Conservation (phyloP, 2,329 filamentous ascomycete species). For the Colletotrichum neosansevieriae region DNA sequence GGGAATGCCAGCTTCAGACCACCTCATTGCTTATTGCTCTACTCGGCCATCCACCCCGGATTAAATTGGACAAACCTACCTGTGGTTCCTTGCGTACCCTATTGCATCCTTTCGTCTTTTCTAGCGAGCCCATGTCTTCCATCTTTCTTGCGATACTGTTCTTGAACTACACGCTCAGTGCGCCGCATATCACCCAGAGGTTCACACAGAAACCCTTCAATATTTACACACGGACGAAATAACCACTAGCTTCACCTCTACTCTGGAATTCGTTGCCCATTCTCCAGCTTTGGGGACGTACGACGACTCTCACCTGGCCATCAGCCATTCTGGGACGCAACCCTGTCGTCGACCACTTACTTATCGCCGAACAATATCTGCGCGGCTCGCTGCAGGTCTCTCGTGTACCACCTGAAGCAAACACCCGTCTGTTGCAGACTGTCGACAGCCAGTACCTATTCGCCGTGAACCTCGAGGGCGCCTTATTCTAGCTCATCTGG, state of each 20-base stretch:
- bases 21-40: conserved; percentile 39
- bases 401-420: conserved; percentile 20
- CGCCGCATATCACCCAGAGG: background rate
- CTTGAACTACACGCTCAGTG: background rate
- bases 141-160: conserved; percentile 1
- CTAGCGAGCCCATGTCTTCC: conserved; percentile 10
- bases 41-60: conserved; percentile 20
- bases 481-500: conserved; percentile 36
- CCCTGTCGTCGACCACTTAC: conserved; percentile 1
- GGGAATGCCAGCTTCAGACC: conserved; percentile 38
- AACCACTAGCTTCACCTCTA: conserved; percentile 10
- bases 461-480: conserved; percentile 17
- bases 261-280: background rate
- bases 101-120: conserved; percentile 11
- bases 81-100: conserved; percentile 14
- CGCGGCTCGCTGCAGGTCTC: conserved; percentile 27
- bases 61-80: conserved; percentile 22
- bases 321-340: background rate
- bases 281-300: conserved; percentile 1
- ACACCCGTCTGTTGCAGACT: conserved; percentile 17
- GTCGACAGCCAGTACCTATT: conserved; percentile 21
- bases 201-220: background rate
- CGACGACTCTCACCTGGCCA: background rate
- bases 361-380: background rate
- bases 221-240: background rate